Evolutionary conservation across 805 yeast genomes (phyloP).

Genomic region (Cyberlindnera mississippiensis): DNA sequence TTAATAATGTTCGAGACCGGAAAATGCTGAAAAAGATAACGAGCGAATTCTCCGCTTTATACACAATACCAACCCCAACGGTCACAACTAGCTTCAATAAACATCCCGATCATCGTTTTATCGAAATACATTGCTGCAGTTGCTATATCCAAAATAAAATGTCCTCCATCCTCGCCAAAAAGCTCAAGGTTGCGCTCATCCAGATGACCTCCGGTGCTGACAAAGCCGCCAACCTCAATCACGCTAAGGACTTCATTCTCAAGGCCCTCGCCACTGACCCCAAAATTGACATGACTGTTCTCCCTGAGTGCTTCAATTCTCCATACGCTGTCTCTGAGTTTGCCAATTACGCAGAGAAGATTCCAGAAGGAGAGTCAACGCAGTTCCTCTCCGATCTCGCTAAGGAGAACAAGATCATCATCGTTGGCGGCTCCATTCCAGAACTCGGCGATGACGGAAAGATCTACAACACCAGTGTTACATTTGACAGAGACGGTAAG

Average conservation of each 20-base stretch:
- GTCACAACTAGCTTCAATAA: too few relatives aligned
- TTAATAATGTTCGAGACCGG: too few relatives aligned
- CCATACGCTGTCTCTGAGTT: conserved; percentile 89
- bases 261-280: conserved; percentile 58
- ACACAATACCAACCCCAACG: too few relatives aligned
- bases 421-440: conserved; percentile 94
- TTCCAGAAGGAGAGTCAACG: conserved; percentile 73
- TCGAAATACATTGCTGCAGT: too few relatives aligned
- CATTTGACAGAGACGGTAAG: conserved; percentile 74
- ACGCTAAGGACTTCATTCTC: conserved; percentile 59
- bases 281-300: conserved; percentile 72
- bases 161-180: conserved; percentile 33
- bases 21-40: too few relatives aligned
- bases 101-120: too few relatives aligned
- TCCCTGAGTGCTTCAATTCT: conserved; percentile 70
- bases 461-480: conserved; percentile 69
- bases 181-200: conserved; percentile 74
- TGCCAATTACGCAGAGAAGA: conserved; percentile 81
- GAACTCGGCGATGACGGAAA: conserved; percentile 56
- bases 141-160: conserved; percentile 4
- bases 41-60: not conserved
- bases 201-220: conserved; percentile 72
- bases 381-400: conserved; percentile 65
- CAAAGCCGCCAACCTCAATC: conserved; percentile 69
- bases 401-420: conserved; percentile 51